Conservation (phyloP, 352 stramenopile genomes). For the Phytophthora chlamydospora region DNA sequence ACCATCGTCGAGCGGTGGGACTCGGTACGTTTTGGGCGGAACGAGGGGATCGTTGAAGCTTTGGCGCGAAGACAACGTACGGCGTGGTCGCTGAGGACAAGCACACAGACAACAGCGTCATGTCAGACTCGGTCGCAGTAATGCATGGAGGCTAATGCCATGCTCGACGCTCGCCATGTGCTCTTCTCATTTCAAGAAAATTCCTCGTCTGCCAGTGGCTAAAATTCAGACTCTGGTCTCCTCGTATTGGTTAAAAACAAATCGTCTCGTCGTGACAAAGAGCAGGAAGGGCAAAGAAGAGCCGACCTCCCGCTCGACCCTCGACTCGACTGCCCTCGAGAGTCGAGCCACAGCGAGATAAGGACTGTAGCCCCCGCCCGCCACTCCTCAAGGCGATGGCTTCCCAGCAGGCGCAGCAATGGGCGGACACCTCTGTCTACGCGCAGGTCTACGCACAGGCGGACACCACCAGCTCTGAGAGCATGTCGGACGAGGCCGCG, state of each 20-base stretch:
- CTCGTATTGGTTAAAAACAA: no score
- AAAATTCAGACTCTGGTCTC: neutral
- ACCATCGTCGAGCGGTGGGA: conserved; percentile 1
- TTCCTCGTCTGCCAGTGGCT: neutral
- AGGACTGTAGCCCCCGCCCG: no score
- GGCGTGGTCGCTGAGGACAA: no score
- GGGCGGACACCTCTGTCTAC: conserved; percentile 22
- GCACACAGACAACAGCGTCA: neutral
- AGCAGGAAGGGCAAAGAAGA: no score
- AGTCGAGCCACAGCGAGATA: conserved; percentile 3
- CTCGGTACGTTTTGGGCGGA: conserved; percentile 14
- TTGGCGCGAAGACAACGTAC: neutral
- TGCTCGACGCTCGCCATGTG: conserved; percentile 17
- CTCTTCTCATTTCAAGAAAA: neutral
- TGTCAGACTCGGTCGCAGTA: neutral
- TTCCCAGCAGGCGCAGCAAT: conserved; percentile 18
- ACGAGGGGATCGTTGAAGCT: conserved; percentile 29
- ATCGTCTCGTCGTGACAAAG: no score
- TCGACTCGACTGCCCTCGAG: neutral
- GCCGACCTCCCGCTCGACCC: neutral
- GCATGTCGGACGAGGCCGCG: conserved; percentile 19
- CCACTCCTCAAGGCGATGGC: conserved; percentile 15
- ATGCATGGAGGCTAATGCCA: neutral
- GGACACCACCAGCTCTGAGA: conserved; percentile 17
- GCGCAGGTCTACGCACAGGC: conserved; percentile 1